Conservation (phyloP, 768 basidiomycete genomes). For the Mrakia gelida region DNA sequence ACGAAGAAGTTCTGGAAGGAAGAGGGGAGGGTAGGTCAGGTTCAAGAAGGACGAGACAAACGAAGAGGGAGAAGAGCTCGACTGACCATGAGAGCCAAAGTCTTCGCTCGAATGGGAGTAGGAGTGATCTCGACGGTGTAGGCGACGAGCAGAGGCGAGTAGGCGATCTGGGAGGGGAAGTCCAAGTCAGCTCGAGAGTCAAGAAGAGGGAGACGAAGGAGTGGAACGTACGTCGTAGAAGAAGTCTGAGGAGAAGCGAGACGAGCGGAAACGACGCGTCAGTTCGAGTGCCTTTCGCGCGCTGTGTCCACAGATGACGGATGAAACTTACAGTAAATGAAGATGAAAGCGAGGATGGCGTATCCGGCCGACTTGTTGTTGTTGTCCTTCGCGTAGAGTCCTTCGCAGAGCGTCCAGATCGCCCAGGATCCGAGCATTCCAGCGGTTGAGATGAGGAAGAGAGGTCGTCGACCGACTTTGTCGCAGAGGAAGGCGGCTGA, state of each 20-base stretch:
- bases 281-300: neutral
- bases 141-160: conserved; percentile 77
- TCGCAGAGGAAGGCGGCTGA: conserved; percentile 62
- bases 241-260: conserved; percentile 66
- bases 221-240: conserved; percentile 53
- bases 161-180: conserved; percentile 55
- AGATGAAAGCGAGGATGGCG: conserved; percentile 38
- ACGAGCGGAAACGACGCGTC: neutral
- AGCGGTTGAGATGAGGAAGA: conserved; percentile 62
- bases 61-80: too few species aligned
- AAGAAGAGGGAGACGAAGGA: neutral
- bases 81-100: neutral
- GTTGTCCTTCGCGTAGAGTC: conserved; percentile 50
- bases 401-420: conserved; percentile 47
- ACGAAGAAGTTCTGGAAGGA: conserved; percentile 43
- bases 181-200: too few species aligned
- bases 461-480: conserved; percentile 60
- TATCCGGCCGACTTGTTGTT: neutral
- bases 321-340: neutral
- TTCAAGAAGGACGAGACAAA: too few species aligned
- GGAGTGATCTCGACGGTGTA: conserved; percentile 57
- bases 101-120: neutral
- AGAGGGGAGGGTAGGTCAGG: neutral
- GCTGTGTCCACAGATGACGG: conserved; percentile 45
- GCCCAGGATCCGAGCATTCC: conserved; percentile 56